Conservation (phyloP, 257 asterid species). For the Forsythia viridissima region DNA sequence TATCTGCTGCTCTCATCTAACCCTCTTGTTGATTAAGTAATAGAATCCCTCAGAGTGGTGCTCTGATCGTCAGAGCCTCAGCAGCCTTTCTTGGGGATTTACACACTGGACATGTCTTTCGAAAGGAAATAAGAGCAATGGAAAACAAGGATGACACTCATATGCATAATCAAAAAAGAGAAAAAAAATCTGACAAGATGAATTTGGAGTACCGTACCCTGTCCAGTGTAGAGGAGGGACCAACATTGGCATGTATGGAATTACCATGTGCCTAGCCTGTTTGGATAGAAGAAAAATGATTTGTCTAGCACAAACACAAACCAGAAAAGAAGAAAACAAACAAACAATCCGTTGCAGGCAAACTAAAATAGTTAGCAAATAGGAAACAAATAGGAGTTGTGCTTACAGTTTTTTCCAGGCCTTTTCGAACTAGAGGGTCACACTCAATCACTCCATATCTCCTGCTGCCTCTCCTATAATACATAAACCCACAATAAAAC, state of each 20-base stretch:
- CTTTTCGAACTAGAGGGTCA: slow-evolving; percentile 92
- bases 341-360: not conserved
- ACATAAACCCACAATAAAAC: not conserved
- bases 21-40: not conserved
- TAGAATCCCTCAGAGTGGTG: not conserved
- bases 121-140: not conserved
- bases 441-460: slow-evolving; percentile 96
- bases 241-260: slow-evolving; percentile 99
- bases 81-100: not conserved
- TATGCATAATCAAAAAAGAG: not conserved
- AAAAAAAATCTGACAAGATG: not conserved
- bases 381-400: not conserved
- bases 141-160: not conserved
- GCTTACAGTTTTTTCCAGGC: slow-evolving; percentile 90
- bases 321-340: slow-evolving; percentile 5
- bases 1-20: not conserved
- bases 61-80: not conserved
- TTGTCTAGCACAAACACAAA: slow-evolving; percentile 7
- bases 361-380: not conserved
- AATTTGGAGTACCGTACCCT: slow-evolving; percentile 59
- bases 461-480: slow-evolving; percentile 61
- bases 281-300: slow-evolving; percentile 24
- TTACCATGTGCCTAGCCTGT: slow-evolving; percentile 99
- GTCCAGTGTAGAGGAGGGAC: slow-evolving; percentile 91
- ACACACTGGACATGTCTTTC: not conserved